These are phyloP conservation scores for Immersiella caudata DNA, from an alignment of 495 filamentous ascomycete genomes.

Conservation along the genomic window DNA sequence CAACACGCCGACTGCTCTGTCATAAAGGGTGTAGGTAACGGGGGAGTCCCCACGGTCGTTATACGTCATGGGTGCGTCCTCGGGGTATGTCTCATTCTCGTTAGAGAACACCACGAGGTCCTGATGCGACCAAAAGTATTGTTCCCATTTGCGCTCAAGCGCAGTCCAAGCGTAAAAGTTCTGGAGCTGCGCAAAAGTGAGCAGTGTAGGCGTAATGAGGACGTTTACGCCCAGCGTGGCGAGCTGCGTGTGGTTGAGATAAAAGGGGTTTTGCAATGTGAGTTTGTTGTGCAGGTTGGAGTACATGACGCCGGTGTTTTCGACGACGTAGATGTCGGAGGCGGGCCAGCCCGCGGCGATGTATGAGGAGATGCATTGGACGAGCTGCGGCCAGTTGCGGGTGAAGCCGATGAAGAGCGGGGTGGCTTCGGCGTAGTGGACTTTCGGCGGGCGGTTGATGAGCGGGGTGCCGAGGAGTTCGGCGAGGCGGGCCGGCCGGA, in stretches of 20 bases:
- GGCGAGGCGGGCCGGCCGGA: neutral
- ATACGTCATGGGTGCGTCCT: conserved; percentile 23
- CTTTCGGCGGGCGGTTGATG: conserved; percentile 43
- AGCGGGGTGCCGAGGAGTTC: conserved; percentile 30
- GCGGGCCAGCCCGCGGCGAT: conserved; percentile 64
- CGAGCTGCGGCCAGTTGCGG: conserved; percentile 58
- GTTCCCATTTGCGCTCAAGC: conserved; percentile 50
- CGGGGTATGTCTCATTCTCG: conserved; percentile 39
- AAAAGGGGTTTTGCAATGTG: conserved; percentile 64
- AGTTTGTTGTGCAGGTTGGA: conserved; percentile 52
- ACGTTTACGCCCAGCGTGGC: conserved; percentile 57
- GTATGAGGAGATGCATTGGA: conserved; percentile 61
- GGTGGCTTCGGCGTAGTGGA: conserved; percentile 46
- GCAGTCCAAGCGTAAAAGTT: conserved; percentile 58
- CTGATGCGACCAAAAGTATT: conserved; percentile 65
- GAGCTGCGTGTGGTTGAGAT: conserved; percentile 59
- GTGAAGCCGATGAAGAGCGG: conserved; percentile 64
- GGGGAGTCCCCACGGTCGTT: neutral
- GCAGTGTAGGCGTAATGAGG: conserved; percentile 57
- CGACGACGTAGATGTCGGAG: conserved; percentile 61
- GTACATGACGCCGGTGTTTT: conserved; percentile 64
- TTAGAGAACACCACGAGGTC: conserved; percentile 57
- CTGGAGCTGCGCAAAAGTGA: conserved; percentile 65
- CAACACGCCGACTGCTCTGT: conserved; percentile 48
- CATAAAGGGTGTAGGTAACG: conserved; percentile 49